phyloP scores from a whole-genome alignment of 495 filamentous ascomycete genomes.

The Penicillium lividum region DNA sequence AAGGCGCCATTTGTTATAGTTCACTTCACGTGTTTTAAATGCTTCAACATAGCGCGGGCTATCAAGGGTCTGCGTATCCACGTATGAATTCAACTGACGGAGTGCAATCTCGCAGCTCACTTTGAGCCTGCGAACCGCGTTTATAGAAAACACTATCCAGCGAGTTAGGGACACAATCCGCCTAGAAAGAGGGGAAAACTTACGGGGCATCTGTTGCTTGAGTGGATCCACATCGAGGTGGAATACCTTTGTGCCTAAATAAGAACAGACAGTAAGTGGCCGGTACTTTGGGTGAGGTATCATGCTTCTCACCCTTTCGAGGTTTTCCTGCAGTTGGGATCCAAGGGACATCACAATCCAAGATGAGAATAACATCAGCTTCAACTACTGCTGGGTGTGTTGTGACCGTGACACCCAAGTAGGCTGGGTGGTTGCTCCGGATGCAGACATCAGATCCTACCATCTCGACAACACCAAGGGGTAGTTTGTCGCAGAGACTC shows the following conservation, averaged over 20 bases:
- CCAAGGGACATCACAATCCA: conserved; percentile 80
- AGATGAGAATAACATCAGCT: conserved; percentile 80
- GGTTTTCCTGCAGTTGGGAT: conserved; percentile 57
- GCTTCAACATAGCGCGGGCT: conserved; percentile 3
- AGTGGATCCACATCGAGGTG: conserved; percentile 83
- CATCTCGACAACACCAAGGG: conserved; percentile 78
- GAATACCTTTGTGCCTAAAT: conserved; percentile 49
- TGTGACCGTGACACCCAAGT: conserved; percentile 69
- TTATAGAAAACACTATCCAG: conserved; percentile 61
- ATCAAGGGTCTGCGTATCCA: conserved; percentile 14
- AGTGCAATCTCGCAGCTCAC: conserved; percentile 24
- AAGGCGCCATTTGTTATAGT: conserved; percentile 16
- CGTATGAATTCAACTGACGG: conserved; percentile 19
- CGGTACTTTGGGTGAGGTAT: too few relatives aligned
- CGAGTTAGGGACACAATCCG: background rate
- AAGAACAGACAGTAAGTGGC: background rate
- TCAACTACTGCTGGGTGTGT: conserved; percentile 35
- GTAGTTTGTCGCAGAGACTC: conserved; percentile 72
- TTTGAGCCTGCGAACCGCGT: conserved; percentile 49
- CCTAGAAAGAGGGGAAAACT: background rate
- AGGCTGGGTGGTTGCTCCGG: conserved; percentile 68
- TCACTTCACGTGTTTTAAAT: conserved; percentile 11
- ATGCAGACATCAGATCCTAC: conserved; percentile 90
- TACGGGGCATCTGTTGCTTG: conserved; percentile 74
- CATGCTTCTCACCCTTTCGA: conserved; percentile 40